A percentile compares a stretch with the other conserved stretches of the same genome.
Conservation (phyloP, 2,329 filamentous ascomycete genomes). For the Curvularia eragrostidis region DNA sequence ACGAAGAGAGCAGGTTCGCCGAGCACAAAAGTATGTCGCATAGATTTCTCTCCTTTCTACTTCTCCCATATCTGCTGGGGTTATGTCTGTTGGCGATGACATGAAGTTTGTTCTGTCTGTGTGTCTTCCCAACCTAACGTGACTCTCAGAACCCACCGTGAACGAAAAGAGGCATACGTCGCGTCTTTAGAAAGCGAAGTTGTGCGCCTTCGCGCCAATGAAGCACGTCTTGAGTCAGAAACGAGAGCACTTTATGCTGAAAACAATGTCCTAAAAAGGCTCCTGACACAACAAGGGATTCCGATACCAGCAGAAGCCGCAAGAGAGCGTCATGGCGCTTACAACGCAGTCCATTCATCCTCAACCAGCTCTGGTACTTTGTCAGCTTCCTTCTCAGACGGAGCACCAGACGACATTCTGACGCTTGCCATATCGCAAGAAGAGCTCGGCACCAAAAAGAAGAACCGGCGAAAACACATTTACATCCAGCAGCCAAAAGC, state of each 20-base stretch:
- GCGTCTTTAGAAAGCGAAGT: conserved; percentile 39
- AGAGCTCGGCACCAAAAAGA: background rate
- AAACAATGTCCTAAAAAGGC: conserved; percentile 28
- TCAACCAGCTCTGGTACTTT: background rate
- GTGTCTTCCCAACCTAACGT: background rate
- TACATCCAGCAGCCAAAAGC: background rate
- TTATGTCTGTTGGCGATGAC: background rate
- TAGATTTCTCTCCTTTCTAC: background rate
- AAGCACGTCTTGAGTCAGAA: conserved; percentile 39
- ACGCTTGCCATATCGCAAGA: background rate
- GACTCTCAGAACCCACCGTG: conserved; percentile 35
- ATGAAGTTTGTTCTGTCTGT: background rate
- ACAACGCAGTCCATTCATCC: background rate
- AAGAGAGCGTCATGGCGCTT: no score
- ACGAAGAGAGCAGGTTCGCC: conserved; percentile 1
- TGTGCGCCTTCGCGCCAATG: conserved; percentile 39
- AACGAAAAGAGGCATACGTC: conserved; percentile 46
- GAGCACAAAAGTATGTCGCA: background rate
- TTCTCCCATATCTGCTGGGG: background rate
- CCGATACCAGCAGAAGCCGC: conserved; percentile 3
- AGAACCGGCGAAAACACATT: conserved; percentile 10
- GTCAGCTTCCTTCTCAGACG: background rate
- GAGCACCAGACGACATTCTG: background rate
- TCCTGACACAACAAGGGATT: conserved; percentile 30
- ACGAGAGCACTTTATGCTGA: conserved; percentile 33